Percentiles rank a stretch among this genome's conserved stretches.
These are phyloP conservation scores for Stephania japonica DNA, from an alignment of 164 flowering plant species.

Conservation along the genomic window DNA sequence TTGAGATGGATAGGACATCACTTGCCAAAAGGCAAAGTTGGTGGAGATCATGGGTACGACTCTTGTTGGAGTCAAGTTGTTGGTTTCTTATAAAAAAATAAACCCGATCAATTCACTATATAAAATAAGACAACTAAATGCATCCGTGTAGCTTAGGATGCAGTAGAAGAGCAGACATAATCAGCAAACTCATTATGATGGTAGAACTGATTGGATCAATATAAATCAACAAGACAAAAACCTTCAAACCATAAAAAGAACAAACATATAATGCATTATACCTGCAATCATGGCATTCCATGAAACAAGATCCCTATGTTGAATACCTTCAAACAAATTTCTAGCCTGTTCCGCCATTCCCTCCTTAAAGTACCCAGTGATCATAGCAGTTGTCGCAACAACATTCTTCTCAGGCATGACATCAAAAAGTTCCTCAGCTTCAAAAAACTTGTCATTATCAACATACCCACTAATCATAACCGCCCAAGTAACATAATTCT, in stretches of 20 bases:
- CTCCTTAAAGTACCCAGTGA: conserved; percentile 43
- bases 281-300: conserved; percentile 55
- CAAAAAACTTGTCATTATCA: conserved; percentile 33
- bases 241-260: neutral
- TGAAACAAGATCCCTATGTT: conserved; percentile 29
- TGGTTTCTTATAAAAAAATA: too few relatives aligned
- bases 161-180: too few relatives aligned
- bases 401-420: conserved; percentile 39
- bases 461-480: conserved; percentile 52
- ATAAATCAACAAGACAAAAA: neutral
- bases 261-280: conserved; percentile 6
- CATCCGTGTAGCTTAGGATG: neutral
- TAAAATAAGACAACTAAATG: neutral
- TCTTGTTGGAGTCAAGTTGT: too few relatives aligned
- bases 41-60: too few relatives aligned
- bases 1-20: too few relatives aligned
- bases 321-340: conserved; percentile 32
- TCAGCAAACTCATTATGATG: too few relatives aligned
- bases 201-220: too few relatives aligned
- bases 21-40: too few relatives aligned
- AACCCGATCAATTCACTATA: neutral
- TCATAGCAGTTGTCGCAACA: conserved; percentile 39
- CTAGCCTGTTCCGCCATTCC: conserved; percentile 38
- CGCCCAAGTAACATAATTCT: conserved; percentile 46
- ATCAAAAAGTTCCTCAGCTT: conserved; percentile 31